Evolutionary conservation across 768 basidiomycete species (phyloP), one percentile per base, ranked within the genome.

Genomic region (Dacryopinax primogenitus): DNA sequence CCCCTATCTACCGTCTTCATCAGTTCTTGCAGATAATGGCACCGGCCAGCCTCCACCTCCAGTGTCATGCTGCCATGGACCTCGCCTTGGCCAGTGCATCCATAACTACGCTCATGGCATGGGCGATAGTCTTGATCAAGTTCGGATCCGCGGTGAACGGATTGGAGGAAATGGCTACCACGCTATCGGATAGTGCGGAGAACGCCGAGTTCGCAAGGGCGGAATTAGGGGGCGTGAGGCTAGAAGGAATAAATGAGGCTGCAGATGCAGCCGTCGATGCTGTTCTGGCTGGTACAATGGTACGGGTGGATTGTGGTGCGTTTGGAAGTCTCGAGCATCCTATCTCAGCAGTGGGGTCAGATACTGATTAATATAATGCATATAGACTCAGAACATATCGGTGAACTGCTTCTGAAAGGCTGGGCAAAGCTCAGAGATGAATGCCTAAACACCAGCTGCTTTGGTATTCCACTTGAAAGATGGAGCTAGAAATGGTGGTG

Each of bases 391-490:
- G 75, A 84, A 62, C 87, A 87, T 71, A 88, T 93, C 33, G 92
- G 88, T 45, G 85, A 82, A 67, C 81, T 84, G 28, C 77, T 93
- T 66, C 75, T 93, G 51, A 84, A 83, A 70, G n/a, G n/a, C n/a
- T n/a, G n/a, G 91, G 84, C 91, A 0, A 89, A 93, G 87, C 78
- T 93, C n/a, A 88, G 81, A 26, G 89, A 92, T 36, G 89, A 91
- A 75, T 93, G 91, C 71, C 83, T 84, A 0, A 86, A 83, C 69
- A 68, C 72, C 2, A 72, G 75, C 26, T 93, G 92, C 71, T 86
- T 84, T 74, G 90, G 90, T 13, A 78, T 92, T 4, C 92, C 91
- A n/a, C 82, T 93, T 15, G 86, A 82, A 72, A 58, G 51, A 30
- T 28, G 51, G 51, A 11, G 15, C 26, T 28, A 30, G 51, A 30